Evolutionary conservation across 768 basidiomycete genomes (phyloP), one percentile per base, ranked within the genome.

Genomic region (Lactarius tabidus): DNA sequence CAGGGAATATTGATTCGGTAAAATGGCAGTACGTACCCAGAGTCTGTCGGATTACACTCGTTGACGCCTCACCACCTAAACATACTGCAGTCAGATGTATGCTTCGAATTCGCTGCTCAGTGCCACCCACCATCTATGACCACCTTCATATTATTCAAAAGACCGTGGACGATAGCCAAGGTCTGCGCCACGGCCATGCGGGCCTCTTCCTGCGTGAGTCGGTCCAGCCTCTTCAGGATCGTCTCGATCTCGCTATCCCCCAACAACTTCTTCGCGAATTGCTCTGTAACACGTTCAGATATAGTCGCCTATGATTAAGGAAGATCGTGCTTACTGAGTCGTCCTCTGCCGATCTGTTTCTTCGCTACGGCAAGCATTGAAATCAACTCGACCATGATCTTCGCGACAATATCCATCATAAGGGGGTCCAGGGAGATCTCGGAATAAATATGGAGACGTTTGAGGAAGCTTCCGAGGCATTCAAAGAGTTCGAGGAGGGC

Each of bases 141-240:
- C 28, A 39, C 26, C 29, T 52, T 63, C 15, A 63, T 36, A 20
- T 63, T 63, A 20, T 52, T 23, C 35, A 63, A 45, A 58, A 63
- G 62, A 6, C 56, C 56, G 36, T 57, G 29, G 3, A 59, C 63
- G 28, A 59, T 1, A 23, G 59, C 18, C 6, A 59, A 23, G 10
- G 63, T 64, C 18, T 64, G 63, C 20, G 52, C 39, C 15, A 20
- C 52, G 6, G 58, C 36, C 63, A 59, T 45, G 6, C 38, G 57
- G 15, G 58, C 48, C 31, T 64, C 63, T 3, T 64, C 63, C 14
- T 43, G 7, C 2, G 58, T 64, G 39, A 64, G 63, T 29, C 58
- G 18, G 58, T 64, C 58, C 39, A 64, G 14, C 29, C 58, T 54
- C 14, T 45, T 51, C 2, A 64, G 26, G 10, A 59, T 58, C 1